phyloP scores from a whole-genome alignment of 768 basidiomycete genomes.

The Gymnopilus dilepis region DNA sequence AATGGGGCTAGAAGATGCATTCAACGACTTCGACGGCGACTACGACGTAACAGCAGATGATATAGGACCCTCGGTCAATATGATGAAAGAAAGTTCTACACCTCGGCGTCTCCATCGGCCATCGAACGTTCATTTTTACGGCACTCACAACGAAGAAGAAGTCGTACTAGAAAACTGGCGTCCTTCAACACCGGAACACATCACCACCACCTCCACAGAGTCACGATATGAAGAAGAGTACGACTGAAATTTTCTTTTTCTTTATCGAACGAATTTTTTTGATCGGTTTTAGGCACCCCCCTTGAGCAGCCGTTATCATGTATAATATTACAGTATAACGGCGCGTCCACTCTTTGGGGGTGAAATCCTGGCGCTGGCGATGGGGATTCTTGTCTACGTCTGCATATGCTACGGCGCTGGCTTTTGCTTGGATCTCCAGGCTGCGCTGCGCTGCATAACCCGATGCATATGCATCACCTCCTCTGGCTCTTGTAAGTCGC shows the following conservation, averaged over 20 bases:
- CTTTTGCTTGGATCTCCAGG: no score
- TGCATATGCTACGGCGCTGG: no score
- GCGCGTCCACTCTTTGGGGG: constrained; percentile 17
- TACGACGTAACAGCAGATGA: background rate
- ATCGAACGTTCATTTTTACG: background rate
- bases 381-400: no score
- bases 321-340: no score
- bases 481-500: constrained; percentile 18
- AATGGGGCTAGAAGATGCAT: constrained; percentile 20
- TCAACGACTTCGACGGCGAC: constrained; percentile 19
- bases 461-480: background rate
- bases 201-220: constrained; percentile 22
- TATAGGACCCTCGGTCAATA: background rate
- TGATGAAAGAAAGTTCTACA: background rate
- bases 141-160: constrained; percentile 26
- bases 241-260: constrained; percentile 31
- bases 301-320: constrained; percentile 25
- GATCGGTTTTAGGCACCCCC: constrained; percentile 29
- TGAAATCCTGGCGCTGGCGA: constrained; percentile 2
- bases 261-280: constrained; percentile 15
- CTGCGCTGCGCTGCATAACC: no score
- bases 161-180: constrained; percentile 55
- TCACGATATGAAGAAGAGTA: constrained; percentile 46
- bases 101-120: background rate
- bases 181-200: constrained; percentile 37